Conservation (phyloP, 495 filamentous ascomycete genomes). For the Penicillium alfredii region DNA sequence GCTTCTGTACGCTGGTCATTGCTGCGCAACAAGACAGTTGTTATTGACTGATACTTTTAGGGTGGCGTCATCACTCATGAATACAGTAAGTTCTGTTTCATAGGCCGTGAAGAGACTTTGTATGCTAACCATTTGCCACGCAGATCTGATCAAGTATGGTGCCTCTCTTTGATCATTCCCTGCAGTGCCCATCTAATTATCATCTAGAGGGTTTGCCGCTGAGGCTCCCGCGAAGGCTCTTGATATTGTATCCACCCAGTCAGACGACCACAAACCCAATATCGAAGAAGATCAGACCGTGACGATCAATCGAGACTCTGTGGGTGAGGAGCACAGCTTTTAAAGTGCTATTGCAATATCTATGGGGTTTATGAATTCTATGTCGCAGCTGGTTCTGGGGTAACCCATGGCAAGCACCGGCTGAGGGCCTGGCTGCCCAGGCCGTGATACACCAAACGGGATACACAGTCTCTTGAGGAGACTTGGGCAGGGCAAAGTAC, state of each 20-base stretch:
- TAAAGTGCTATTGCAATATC: slow-evolving; percentile 1
- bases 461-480: no score
- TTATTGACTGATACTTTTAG: slow-evolving; percentile 11
- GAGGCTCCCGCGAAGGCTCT: slow-evolving; percentile 63
- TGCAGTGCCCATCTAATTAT: slow-evolving; percentile 16
- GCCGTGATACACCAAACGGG: slow-evolving; percentile 1
- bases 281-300: slow-evolving; percentile 76
- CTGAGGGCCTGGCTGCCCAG: neutral
- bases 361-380: slow-evolving; percentile 4
- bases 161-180: neutral
- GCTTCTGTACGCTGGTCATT: slow-evolving; percentile 51
- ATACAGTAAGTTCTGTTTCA: slow-evolving; percentile 48
- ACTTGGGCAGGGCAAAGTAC: no score
- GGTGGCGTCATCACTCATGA: slow-evolving; percentile 46
- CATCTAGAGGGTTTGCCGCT: slow-evolving; percentile 66
- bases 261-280: slow-evolving; percentile 54
- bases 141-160: slow-evolving; percentile 49
- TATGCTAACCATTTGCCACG: slow-evolving; percentile 15
- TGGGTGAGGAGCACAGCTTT: slow-evolving; percentile 5
- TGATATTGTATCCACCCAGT: slow-evolving; percentile 60
- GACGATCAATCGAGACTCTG: slow-evolving; percentile 27
- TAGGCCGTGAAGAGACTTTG: slow-evolving; percentile 52
- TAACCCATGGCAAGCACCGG: slow-evolving; percentile 6
- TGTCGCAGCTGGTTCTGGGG: slow-evolving; percentile 11
- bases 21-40: no score